Percentiles rank a stretch among this genome's conserved stretches.
phyloP scores from a whole-genome alignment of 176 grass and related monocot genomes.

The sorghum (Sorghum bicolor) region DNA sequence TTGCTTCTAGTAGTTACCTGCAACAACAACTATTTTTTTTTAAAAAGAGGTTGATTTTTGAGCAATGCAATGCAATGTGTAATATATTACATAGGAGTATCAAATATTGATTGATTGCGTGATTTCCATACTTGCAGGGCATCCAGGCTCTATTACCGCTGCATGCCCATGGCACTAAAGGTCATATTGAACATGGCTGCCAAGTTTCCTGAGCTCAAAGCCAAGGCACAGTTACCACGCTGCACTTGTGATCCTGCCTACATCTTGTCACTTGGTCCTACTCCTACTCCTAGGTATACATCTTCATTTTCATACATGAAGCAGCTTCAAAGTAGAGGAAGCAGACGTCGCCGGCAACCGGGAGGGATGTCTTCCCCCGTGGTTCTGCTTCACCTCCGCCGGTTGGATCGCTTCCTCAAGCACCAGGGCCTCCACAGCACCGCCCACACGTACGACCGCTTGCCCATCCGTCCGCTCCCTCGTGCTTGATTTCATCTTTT shows the following conservation, averaged over 20 bases:
- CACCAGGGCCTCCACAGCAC: neutral
- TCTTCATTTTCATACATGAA: neutral
- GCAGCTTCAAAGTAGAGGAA: no score
- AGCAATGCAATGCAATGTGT: neutral
- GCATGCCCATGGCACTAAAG: neutral
- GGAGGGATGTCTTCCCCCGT: neutral
- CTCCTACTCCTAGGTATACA: no score
- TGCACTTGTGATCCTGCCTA: neutral
- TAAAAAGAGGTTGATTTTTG: neutral
- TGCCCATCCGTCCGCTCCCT: neutral
- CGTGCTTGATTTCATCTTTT: neutral
- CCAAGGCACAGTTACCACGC: neutral
- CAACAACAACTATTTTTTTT: neutral
- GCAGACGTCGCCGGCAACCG: neutral
- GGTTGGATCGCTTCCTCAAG: slow-evolving; percentile 6
- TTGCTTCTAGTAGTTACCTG: neutral
- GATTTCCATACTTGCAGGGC: neutral
- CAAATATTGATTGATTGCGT: neutral
- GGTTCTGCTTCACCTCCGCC: neutral
- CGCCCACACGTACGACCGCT: neutral
- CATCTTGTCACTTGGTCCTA: neutral
- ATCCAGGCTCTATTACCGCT: neutral
- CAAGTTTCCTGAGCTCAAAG: slow-evolving; percentile 6
- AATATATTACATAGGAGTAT: no score
- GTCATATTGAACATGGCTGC: neutral